These are phyloP conservation scores for Tetraselmis chui DNA, from an alignment of 139 green algal genomes.

Conservation along the genomic window DNA sequence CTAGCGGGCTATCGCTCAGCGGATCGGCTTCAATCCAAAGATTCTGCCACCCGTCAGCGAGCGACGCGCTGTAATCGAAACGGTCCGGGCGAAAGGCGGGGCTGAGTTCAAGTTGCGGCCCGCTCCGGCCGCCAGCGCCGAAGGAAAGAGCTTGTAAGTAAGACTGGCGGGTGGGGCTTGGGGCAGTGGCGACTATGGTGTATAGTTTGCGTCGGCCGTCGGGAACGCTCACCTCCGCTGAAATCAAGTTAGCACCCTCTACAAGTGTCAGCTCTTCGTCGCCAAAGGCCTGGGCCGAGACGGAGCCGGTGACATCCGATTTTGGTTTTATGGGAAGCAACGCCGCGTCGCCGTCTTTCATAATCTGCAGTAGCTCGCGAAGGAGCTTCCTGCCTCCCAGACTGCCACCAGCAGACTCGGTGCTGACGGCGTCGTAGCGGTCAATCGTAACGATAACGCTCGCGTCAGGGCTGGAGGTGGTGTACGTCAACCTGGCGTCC, in stretches of 20 bases:
- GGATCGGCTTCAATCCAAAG: neutral
- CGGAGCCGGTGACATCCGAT: neutral
- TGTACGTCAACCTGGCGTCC: neutral
- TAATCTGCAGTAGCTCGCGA: too few relatives aligned
- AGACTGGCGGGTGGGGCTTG: neutral
- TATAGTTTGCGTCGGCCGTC: neutral
- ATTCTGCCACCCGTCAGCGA: neutral
- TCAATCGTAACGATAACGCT: neutral
- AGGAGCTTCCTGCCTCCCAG: neutral
- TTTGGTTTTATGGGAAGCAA: neutral
- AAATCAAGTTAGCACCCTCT: neutral
- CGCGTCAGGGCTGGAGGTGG: neutral
- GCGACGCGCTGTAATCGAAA: neutral
- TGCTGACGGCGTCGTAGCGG: neutral
- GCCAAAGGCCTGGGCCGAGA: neutral
- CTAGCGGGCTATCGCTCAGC: neutral
- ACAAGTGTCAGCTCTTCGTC: neutral
- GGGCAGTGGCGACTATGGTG: neutral
- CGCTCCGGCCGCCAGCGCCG: too few relatives aligned
- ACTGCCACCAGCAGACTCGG: too few relatives aligned
- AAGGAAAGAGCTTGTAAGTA: neutral
- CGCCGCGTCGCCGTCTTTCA: neutral
- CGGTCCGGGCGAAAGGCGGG: neutral
- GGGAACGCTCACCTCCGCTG: neutral
- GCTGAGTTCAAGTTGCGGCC: neutral